Base-by-base conservation (phyloP, 2,329 filamentous ascomycete genomes). In the Exophiala spinifera region DNA sequence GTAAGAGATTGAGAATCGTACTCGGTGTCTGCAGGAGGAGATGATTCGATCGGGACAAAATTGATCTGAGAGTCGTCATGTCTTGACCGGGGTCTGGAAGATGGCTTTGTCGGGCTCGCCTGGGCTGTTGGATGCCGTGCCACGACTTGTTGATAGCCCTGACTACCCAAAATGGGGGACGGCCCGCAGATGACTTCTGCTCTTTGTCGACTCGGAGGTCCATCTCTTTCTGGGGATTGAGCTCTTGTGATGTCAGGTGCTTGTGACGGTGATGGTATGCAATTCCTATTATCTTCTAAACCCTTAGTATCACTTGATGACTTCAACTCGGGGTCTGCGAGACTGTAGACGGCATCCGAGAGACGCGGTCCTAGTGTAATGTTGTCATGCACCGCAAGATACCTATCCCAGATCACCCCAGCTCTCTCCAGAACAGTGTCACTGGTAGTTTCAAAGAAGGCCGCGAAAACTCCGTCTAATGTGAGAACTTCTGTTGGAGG, bases 31-130 rank as follows among this genome's bases (percentile, higher is more conserved):
- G 77, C 72, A 2, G 79, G 73, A 0, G 78, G 75, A 0, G 85
- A 82, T 11, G 84, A 82, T 25, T 81, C 79, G 44, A 92, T 86
- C 0, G 83, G 74, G 2, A 86, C 82, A 64, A 94, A 94, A 40
- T 88, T 79, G 21, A 95, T 79, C 65, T 95, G 90, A 0, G 89
- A 95, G 69, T 95, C 81, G 58, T 95, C 83, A 63, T 95, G 90
- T 31, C 87, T 82, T 23, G 85, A 75, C 55, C 80, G 81, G 15
- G 79, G 75, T 44, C 78, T 63, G 14, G 65, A 65, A 45, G 64
- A 70, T 13, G 66, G 61, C 21, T 58, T 61, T 79, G 77, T 11
- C 91, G 70, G 54, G 19, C 50, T 57, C 11, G 49, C 48, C 17
- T 20, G n/a, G 37, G 42, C 20, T 7, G 20, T 14, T 8, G n/a